Evolutionary conservation across 2,329 filamentous ascomycete genomes (phyloP).

Genomic region (Colletotrichum spinosum): DNA sequence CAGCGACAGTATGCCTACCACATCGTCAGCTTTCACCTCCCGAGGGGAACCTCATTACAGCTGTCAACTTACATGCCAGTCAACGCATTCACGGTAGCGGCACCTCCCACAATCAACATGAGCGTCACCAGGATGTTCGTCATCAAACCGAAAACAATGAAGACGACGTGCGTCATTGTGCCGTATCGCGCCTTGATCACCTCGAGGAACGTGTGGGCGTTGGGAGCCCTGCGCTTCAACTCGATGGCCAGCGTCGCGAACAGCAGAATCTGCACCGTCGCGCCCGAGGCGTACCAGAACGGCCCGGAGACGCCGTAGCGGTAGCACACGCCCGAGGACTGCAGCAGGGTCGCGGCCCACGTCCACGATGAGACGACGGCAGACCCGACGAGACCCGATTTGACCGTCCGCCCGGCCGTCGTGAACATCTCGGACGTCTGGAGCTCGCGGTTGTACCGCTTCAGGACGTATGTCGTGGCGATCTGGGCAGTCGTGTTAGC

Average conservation of each 20-base stretch:
- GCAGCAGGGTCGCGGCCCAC: constrained; percentile 81
- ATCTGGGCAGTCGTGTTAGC: constrained; percentile 52
- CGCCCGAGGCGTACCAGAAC: constrained; percentile 67
- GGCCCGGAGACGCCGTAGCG: constrained; percentile 70
- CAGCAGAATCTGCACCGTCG: constrained; percentile 82
- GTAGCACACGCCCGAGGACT: constrained; percentile 80
- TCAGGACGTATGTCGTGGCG: constrained; percentile 76
- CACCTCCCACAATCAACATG: constrained; percentile 85
- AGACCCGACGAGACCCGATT: constrained; percentile 83
- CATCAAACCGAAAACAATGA: constrained; percentile 80
- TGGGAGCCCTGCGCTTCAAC: constrained; percentile 81
- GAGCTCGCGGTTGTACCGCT: constrained; percentile 72
- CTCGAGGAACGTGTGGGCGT: constrained; percentile 82
- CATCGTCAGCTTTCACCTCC: neutral
- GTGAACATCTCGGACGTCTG: constrained; percentile 91
- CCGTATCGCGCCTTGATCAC: constrained; percentile 82
- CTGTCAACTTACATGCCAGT: constrained; percentile 46
- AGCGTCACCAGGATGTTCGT: constrained; percentile 80
- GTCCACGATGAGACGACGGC: constrained; percentile 89
- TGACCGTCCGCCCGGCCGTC: constrained; percentile 83
- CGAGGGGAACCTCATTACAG: rapidly evolving
- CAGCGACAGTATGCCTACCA: constrained; percentile 65
- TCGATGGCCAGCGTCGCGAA: constrained; percentile 89
- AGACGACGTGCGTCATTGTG: constrained; percentile 73
- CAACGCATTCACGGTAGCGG: constrained; percentile 70